Percentiles rank a stretch among this genome's conserved stretches.
These are phyloP conservation scores for Talaromyces sp. DNA, from an alignment of 2,329 filamentous ascomycete species.

Conservation along the genomic window DNA sequence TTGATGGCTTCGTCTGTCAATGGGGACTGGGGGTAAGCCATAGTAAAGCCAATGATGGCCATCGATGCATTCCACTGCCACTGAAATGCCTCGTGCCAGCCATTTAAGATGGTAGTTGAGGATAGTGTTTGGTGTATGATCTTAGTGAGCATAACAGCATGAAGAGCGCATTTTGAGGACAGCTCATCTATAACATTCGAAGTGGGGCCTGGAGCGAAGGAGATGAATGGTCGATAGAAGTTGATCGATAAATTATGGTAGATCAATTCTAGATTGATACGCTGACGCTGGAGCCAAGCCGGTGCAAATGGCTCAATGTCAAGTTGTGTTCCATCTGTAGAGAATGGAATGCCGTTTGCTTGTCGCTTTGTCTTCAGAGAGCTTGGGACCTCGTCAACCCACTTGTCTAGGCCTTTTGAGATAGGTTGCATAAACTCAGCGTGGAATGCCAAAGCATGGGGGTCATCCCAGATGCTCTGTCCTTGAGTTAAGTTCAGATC, in stretches of 20 bases:
- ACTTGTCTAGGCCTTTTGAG: slow-evolving; percentile 32
- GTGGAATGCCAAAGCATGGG: slow-evolving; percentile 30
- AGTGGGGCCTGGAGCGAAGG: slow-evolving; percentile 27
- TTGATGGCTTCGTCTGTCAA: not conserved
- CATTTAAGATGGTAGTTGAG: slow-evolving; percentile 18
- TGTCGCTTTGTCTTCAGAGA: slow-evolving; percentile 43
- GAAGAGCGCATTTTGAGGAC: slow-evolving; percentile 33
- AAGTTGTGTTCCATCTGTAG: slow-evolving; percentile 41
- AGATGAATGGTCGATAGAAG: slow-evolving; percentile 47
- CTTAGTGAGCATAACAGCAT: slow-evolving; percentile 42
- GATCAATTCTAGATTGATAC: slow-evolving; percentile 45
- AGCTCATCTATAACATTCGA: slow-evolving; percentile 27
- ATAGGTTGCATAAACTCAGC: slow-evolving; percentile 34
- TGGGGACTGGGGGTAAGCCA: slow-evolving; percentile 30
- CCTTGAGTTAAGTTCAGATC: slow-evolving; percentile 5
- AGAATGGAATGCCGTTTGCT: slow-evolving; percentile 38
- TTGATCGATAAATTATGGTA: slow-evolving; percentile 45
- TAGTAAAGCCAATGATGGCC: slow-evolving; percentile 37
- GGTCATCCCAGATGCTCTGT: slow-evolving; percentile 35
- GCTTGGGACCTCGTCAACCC: slow-evolving; percentile 41
- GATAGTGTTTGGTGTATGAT: slow-evolving; percentile 42
- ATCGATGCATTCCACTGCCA: slow-evolving; percentile 37
- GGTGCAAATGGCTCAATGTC: slow-evolving; percentile 42
- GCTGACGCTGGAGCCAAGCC: slow-evolving; percentile 48
- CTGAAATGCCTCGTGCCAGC: slow-evolving; percentile 34